A percentile compares a stretch with the other conserved stretches of the same genome.
Evolutionary conservation across 352 stramenopile species (phyloP).

Genomic region (Pythium folliculosum): DNA sequence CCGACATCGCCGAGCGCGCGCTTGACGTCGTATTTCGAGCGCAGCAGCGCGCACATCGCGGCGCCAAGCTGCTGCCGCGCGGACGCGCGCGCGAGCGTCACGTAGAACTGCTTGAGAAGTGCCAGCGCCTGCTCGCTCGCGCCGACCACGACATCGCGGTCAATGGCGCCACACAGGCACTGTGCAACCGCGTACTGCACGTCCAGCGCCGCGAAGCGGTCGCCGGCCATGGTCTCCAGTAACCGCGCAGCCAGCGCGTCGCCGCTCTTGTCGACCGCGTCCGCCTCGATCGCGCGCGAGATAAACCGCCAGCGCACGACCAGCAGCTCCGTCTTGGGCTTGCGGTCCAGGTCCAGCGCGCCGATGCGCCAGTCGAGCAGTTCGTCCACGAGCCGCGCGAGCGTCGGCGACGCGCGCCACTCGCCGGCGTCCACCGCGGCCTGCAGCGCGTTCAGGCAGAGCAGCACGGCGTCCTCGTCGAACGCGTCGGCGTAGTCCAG

Average conservation of each 20-base stretch:
- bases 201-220: slow-evolving; percentile 29
- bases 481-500: slow-evolving; percentile 22
- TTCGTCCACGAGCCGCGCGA: slow-evolving; percentile 21
- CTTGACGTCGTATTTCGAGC: slow-evolving; percentile 57
- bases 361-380: slow-evolving; percentile 24
- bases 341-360: slow-evolving; percentile 13
- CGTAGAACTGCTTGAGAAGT: slow-evolving; percentile 78
- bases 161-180: background rate
- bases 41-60: slow-evolving; percentile 34
- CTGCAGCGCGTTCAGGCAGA: slow-evolving; percentile 28
- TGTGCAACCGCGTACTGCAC: slow-evolving; percentile 25
- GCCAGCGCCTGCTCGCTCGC: slow-evolving; percentile 29
- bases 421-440: slow-evolving; percentile 6
- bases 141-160: slow-evolving; percentile 20
- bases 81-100: slow-evolving; percentile 41
- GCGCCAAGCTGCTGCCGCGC: slow-evolving; percentile 38
- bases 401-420: slow-evolving; percentile 2
- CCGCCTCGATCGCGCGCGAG: slow-evolving; percentile 6
- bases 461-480: slow-evolving; percentile 24
- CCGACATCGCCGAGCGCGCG: slow-evolving; percentile 33
- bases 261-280: background rate
- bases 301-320: slow-evolving; percentile 22
- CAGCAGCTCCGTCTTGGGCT: slow-evolving; percentile 18
- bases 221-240: slow-evolving; percentile 13
- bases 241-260: slow-evolving; percentile 4